Evolutionary conservation across 2,329 filamentous ascomycete genomes (phyloP).

Genomic region (Pseudocercospora crystallina): DNA sequence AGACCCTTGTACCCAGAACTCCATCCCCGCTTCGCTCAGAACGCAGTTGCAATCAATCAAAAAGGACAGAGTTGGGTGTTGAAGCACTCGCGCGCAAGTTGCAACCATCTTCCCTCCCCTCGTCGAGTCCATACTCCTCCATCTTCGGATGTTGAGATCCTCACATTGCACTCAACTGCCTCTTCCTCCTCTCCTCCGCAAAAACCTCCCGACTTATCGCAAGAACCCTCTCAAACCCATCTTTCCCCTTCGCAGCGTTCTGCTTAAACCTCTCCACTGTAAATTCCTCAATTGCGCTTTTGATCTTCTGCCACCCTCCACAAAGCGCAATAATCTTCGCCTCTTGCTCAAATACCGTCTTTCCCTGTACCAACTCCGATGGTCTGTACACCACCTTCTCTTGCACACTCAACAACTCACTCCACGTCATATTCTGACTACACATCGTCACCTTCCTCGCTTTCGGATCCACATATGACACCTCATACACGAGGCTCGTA

Average conservation of each 20-base stretch:
- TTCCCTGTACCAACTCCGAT: slow-evolving; percentile 25
- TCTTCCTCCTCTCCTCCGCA: slow-evolving; percentile 76
- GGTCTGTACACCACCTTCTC: slow-evolving; percentile 69
- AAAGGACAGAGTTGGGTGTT: no score
- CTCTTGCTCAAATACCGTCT: slow-evolving; percentile 82
- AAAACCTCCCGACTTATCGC: slow-evolving; percentile 92
- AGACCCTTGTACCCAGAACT: no score
- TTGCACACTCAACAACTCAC: slow-evolving; percentile 84
- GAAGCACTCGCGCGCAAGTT: neutral
- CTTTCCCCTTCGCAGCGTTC: slow-evolving; percentile 84
- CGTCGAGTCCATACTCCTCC: neutral
- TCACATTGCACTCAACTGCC: slow-evolving; percentile 21
- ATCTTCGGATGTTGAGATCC: neutral
- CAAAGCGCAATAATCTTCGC: slow-evolving; percentile 92
- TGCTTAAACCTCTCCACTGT: slow-evolving; percentile 86
- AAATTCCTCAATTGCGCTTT: slow-evolving; percentile 92
- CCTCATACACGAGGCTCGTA: slow-evolving; percentile 88
- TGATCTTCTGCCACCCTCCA: slow-evolving; percentile 95
- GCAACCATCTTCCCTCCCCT: no score
- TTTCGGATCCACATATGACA: slow-evolving; percentile 85
- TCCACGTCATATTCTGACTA: slow-evolving; percentile 90
- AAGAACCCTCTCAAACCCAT: slow-evolving; percentile 92
- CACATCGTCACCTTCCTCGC: slow-evolving; percentile 93
- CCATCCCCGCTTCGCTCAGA: no score
- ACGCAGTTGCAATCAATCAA: no score